Evolutionary conservation across 1,139 yeast species (phyloP).

Genomic region (Saccharomyces hybrid): DNA sequence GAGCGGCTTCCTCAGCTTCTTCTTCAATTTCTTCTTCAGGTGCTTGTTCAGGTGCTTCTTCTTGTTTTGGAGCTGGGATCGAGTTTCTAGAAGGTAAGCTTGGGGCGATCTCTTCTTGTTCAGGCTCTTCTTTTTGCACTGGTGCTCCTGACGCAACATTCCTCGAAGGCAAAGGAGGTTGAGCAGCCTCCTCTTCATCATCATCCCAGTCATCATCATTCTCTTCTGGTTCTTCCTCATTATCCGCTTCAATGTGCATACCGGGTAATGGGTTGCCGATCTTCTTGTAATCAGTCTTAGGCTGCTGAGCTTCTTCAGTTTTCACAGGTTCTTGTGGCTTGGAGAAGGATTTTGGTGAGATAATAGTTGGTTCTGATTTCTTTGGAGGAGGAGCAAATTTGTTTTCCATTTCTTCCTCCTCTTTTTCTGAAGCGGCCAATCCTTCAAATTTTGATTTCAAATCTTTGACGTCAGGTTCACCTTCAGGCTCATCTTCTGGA

Average conservation of each 20-base stretch:
- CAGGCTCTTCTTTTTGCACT: slow-evolving; percentile 15
- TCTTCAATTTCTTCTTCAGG: slow-evolving; percentile 18
- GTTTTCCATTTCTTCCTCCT: slow-evolving; percentile 11
- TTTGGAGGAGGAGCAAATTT: slow-evolving; percentile 2
- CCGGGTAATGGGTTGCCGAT: slow-evolving; percentile 32
- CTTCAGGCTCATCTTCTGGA: slow-evolving; percentile 17
- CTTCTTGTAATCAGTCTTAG: slow-evolving; percentile 11
- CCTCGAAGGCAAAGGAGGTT: slow-evolving; percentile 24
- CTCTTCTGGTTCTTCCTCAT: slow-evolving; percentile 25
- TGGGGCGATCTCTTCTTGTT: slow-evolving; percentile 23
- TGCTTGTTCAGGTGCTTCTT: slow-evolving; percentile 13
- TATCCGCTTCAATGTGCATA: slow-evolving; percentile 26
- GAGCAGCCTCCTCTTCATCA: slow-evolving; percentile 28
- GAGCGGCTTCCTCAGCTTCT: slow-evolving; percentile 7
- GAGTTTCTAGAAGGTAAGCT: slow-evolving; percentile 11
- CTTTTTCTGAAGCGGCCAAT: slow-evolving; percentile 14
- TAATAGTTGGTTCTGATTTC: slow-evolving; percentile 10
- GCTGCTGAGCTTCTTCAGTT: slow-evolving; percentile 20
- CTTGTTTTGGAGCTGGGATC: background rate
- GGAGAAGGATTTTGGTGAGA: slow-evolving; percentile 21
- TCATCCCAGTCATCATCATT: slow-evolving; percentile 30
- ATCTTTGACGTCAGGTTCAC: slow-evolving; percentile 29
- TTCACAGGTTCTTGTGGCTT: slow-evolving; percentile 23
- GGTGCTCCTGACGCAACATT: slow-evolving; percentile 16
- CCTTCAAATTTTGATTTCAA: slow-evolving; percentile 33